phyloP scores from a whole-genome alignment of 2,329 filamentous ascomycete species.

The Thielaviopsis cerberus region DNA sequence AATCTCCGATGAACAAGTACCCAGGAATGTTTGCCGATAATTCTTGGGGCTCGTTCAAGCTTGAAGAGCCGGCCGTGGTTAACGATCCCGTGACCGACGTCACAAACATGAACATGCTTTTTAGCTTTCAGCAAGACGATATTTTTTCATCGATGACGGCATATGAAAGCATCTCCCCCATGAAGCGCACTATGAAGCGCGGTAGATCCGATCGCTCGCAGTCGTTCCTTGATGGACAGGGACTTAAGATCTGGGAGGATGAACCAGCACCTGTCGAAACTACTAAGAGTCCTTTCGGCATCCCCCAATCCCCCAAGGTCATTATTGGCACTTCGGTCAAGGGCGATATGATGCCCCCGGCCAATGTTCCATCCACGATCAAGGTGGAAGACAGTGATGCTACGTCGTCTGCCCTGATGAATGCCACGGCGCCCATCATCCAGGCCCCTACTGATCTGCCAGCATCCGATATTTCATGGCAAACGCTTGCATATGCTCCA shows the following conservation, averaged over 20 bases:
- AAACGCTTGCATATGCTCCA: constrained; percentile 18
- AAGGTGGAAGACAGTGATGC: constrained; percentile 5
- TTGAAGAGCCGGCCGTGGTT: constrained; percentile 37
- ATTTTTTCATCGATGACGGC: constrained; percentile 21
- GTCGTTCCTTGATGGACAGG: constrained; percentile 20
- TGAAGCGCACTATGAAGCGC: constrained; percentile 43
- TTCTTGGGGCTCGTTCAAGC: constrained; percentile 49
- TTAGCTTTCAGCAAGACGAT: constrained; percentile 18
- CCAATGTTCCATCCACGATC: neutral
- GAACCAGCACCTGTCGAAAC: constrained; percentile 6
- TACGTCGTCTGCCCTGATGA: constrained; percentile 8
- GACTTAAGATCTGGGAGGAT: constrained; percentile 11
- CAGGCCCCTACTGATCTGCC: constrained; percentile 18
- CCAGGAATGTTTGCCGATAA: constrained; percentile 25
- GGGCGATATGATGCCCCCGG: constrained; percentile 11
- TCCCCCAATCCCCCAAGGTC: constrained; percentile 38
- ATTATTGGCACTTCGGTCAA: constrained; percentile 9
- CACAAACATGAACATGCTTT: constrained; percentile 43
- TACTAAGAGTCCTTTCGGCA: constrained; percentile 14
- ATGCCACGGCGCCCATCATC: constrained; percentile 14
- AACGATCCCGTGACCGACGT: constrained; percentile 24
- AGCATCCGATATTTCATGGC: constrained; percentile 23
- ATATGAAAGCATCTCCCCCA: constrained; percentile 41
- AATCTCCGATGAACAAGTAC: constrained; percentile 46
- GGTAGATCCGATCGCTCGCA: constrained; percentile 44